Evolutionary conservation across 2,329 filamentous ascomycete species (phyloP), one percentile per base, ranked within the genome.

Genomic region (Cladosporium phlei): DNA sequence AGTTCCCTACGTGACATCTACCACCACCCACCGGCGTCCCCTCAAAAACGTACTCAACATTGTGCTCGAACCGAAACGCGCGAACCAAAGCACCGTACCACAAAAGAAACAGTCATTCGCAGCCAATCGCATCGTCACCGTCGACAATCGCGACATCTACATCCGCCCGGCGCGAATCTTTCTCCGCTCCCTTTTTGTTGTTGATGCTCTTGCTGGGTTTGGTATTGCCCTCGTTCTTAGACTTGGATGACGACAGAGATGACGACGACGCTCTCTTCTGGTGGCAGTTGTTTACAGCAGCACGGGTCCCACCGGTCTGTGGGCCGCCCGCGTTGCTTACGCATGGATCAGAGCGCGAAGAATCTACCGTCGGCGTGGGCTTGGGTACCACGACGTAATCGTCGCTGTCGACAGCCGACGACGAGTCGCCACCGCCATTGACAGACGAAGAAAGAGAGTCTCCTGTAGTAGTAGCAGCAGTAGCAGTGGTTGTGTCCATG

Each of bases 351-450:
- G n/a, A n/a, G n/a, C n/a, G n/a, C n/a, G 14, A 22, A 38, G 21
- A 16, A 7, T 21, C 22, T 9, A 4, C 19, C 39, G 16, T 29
- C 25, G 43, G 28, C 5, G 33, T 38, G 10, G 37, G 21, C 4
- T 24, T 30, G 3, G 45, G 25, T 1, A 47, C 45, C 12, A 47
- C 17, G 27, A 47, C 45, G 11, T 39, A 47, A 37, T 47, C 45
- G 29, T n/a, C n/a, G n/a, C 45, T 29, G 4, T 40, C 35, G 10
- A 40, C n/a, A n/a, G n/a, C n/a, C n/a, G n/a, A n/a, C 17, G 45
- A 40, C 9, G 27, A 21, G 5, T 40, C 30, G 11, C 29, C 38
- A 10, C 28, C 22, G 8, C 35, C 35, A 10, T 37, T 35, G 1
- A 37, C 28, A 7, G 45, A 34, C n/a, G 43, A 46, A 27, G 17